Conservation (phyloP, 441 rosid genomes). For the Heliophila coronopifolia region DNA sequence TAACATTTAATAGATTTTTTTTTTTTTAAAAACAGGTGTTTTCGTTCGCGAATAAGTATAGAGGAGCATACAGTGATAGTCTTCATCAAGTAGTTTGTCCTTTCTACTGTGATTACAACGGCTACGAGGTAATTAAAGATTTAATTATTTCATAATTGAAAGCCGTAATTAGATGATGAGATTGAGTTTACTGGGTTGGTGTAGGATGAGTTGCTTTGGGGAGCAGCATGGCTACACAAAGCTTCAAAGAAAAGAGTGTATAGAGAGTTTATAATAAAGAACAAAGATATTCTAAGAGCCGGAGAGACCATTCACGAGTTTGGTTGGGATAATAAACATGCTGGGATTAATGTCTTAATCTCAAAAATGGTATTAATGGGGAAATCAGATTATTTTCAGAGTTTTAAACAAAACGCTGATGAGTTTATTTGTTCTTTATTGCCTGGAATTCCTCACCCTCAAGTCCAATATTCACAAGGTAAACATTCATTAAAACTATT, state of each 20-base stretch:
- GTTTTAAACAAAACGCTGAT: constrained; percentile 81
- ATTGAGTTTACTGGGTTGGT: constrained; percentile 30
- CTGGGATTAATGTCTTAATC: constrained; percentile 49
- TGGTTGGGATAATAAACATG: constrained; percentile 72
- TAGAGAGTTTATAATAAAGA: constrained; percentile 36
- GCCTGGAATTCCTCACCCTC: constrained; percentile 77
- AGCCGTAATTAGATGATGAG: background rate
- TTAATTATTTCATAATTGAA: background rate
- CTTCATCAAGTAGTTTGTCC: constrained; percentile 53
- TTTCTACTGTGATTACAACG: constrained; percentile 63
- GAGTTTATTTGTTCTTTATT: constrained; percentile 76
- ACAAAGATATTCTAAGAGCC: constrained; percentile 21
- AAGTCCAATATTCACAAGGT: constrained; percentile 89
- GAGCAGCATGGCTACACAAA: constrained; percentile 57
- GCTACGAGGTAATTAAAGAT: constrained; percentile 45
- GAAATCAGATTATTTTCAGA: constrained; percentile 62
- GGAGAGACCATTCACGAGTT: constrained; percentile 49
- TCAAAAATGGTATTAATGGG: constrained; percentile 84
- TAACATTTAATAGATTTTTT: too few relatives aligned
- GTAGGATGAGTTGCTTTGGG: constrained; percentile 71
- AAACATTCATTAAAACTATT: too few relatives aligned
- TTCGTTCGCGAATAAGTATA: constrained; percentile 44
- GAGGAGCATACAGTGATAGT: constrained; percentile 52
- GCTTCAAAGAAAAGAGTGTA: constrained; percentile 46
- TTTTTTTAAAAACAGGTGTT: too few relatives aligned